These are phyloP conservation scores for Schizonepeta tenuifolia DNA, from an alignment of 257 asterid species.

Conservation along the genomic window DNA sequence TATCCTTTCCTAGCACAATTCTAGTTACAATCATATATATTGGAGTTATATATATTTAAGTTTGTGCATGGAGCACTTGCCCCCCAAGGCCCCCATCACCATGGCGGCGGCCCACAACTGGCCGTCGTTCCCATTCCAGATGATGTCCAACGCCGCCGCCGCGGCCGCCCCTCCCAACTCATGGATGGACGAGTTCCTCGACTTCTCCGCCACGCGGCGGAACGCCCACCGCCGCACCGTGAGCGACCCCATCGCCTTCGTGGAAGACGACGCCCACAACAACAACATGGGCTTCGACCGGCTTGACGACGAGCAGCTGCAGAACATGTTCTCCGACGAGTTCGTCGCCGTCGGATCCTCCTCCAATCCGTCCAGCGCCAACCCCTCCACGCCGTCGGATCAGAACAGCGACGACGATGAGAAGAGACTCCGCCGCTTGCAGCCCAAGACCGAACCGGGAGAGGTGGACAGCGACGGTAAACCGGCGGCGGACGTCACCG, in stretches of 20 bases:
- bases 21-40: too few species aligned
- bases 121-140: slow-evolving; percentile 63
- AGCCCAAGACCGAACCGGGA: slow-evolving; percentile 68
- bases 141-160: slow-evolving; percentile 43
- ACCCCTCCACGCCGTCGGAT: slow-evolving; percentile 84
- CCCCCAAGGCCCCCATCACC: slow-evolving; percentile 66
- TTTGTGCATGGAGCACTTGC: slow-evolving; percentile 92
- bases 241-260: slow-evolving; percentile 82
- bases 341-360: slow-evolving; percentile 44
- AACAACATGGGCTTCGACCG: slow-evolving; percentile 50
- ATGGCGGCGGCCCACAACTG: slow-evolving; percentile 75
- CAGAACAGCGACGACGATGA: slow-evolving; percentile 60
- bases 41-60: too few species aligned
- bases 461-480: slow-evolving; percentile 49
- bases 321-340: slow-evolving; percentile 75
- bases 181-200: slow-evolving; percentile 85
- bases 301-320: slow-evolving; percentile 79
- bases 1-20: not conserved
- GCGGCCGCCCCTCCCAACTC: slow-evolving; percentile 42
- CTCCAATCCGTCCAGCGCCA: slow-evolving; percentile 54
- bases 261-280: slow-evolving; percentile 45
- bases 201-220: slow-evolving; percentile 74
- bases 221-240: slow-evolving; percentile 73
- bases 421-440: slow-evolving; percentile 38
- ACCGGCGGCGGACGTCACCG: slow-evolving; percentile 21